Base-by-base conservation (phyloP, 2,329 filamentous ascomycete species). In the Conoideocrella luteorostrata region DNA sequence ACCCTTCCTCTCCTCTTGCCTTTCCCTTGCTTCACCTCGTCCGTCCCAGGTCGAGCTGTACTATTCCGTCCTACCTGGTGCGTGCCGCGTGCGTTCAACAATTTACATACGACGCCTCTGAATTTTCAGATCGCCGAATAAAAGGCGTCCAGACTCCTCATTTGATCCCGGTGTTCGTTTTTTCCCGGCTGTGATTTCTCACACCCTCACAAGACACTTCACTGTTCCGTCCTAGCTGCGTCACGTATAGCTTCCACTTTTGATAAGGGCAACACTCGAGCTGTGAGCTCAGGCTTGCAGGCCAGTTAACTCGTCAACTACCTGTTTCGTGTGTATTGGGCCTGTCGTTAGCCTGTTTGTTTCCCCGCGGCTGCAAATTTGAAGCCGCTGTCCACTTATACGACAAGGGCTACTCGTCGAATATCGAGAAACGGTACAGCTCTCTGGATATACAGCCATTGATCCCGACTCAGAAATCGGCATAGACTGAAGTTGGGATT, bases 191-290 rank as follows among this genome's bases (percentile, higher is more conserved):
- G 15, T n/a, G 32, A 17, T 12, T 36, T 30, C 20, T 24, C 41
- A 43, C 18, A 4, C 18, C 4, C 35, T 4, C 22, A 23, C 17
- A n/a, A 33, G 23, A 29, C 33, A 35, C 30, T 12, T 32, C 43
- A 36, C 7, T 17, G 21, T n/a, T 26, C 18, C 29, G 34, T n/a
- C 15, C 41, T 15, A 15, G 20, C 29, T 45, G 42, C 34, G 28
- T 43, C 33, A 47, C 42, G 35, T 39, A 45, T 24, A 42, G 33
- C 23, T n/a, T 34, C 39, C 26, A 23, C 22, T n/a, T 42, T 34
- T 24, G 38, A 43, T 26, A 34, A 34, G 26, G 33, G 32, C 15
- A 20, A 24, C 35, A 32, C 29, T 17, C 22, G 15, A 13, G 39
- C 24, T 29, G 21, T 29, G 39, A 41, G 38, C 18, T 34, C 39